These are phyloP conservation scores for Mycosphaerella arachidis DNA, from an alignment of 2,329 filamentous ascomycete genomes.

Conservation along the genomic window DNA sequence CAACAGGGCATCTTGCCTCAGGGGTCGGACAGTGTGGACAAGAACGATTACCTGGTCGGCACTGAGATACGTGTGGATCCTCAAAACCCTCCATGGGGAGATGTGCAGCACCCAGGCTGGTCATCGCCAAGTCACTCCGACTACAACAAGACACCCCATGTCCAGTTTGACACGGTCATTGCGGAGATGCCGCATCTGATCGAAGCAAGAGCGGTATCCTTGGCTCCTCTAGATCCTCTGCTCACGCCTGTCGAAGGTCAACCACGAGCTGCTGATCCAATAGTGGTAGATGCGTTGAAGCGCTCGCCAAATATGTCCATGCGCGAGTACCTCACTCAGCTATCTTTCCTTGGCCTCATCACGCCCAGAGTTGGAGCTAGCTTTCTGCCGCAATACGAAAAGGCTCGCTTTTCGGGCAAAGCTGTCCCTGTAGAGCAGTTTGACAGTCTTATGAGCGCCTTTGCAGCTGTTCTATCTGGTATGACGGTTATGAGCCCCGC, in stretches of 20 bases:
- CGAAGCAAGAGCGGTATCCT: slow-evolving; percentile 85
- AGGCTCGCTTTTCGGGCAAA: slow-evolving; percentile 72
- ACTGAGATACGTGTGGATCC: slow-evolving; percentile 38
- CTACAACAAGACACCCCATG: slow-evolving; percentile 66
- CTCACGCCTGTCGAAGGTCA: slow-evolving; percentile 38
- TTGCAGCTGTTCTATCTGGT: slow-evolving; percentile 71
- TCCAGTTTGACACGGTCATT: slow-evolving; percentile 80
- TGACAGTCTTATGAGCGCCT: slow-evolving; percentile 73
- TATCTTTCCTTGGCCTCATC: slow-evolving; percentile 64
- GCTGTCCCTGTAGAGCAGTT: slow-evolving; percentile 69
- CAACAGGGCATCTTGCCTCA: slow-evolving; percentile 25
- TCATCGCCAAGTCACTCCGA: slow-evolving; percentile 60
- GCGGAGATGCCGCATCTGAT: slow-evolving; percentile 82
- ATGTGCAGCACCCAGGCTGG: slow-evolving; percentile 86
- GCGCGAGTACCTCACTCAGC: slow-evolving; percentile 70
- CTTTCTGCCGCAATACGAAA: slow-evolving; percentile 77
- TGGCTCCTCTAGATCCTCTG: slow-evolving; percentile 60
- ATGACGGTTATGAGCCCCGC: slow-evolving; percentile 62
- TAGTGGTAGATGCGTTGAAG: slow-evolving; percentile 66
- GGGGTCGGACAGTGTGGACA: slow-evolving; percentile 15
- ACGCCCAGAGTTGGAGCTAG: slow-evolving; percentile 44
- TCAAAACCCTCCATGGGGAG: slow-evolving; percentile 64
- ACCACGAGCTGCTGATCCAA: slow-evolving; percentile 22
- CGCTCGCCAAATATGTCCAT: slow-evolving; percentile 67
- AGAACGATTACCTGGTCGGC: slow-evolving; percentile 27